Evolutionary conservation across 495 filamentous ascomycete species (phyloP).

Genomic region (Apiosordaria backusii): DNA sequence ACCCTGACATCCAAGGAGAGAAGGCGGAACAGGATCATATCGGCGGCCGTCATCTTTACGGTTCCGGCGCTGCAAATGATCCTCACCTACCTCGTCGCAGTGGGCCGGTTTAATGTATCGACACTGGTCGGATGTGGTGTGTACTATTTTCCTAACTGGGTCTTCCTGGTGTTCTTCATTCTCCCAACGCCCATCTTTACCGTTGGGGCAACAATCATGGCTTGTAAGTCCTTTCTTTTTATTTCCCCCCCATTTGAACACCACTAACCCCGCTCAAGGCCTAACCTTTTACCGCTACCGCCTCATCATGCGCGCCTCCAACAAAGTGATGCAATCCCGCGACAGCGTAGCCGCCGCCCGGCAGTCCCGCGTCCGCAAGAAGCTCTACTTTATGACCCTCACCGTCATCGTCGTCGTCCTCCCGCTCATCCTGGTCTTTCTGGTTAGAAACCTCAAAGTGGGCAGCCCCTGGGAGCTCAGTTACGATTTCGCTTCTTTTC

Average conservation of each 20-base stretch:
- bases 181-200: conserved; percentile 66
- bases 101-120: conserved; percentile 67
- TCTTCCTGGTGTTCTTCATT: conserved; percentile 59
- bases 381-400: conserved; percentile 73
- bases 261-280: conserved; percentile 41
- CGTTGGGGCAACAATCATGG: conserved; percentile 61
- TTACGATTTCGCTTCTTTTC: conserved; percentile 34
- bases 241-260: conserved; percentile 5
- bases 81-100: conserved; percentile 66
- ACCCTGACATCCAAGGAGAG: conserved; percentile 50
- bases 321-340: conserved; percentile 52
- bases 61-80: conserved; percentile 62
- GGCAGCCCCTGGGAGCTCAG: conserved; percentile 52
- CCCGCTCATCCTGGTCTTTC: conserved; percentile 59
- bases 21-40: conserved; percentile 51
- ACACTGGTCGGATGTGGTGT: conserved; percentile 70
- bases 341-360: conserved; percentile 42
- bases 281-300: conserved; percentile 65
- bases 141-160: conserved; percentile 65
- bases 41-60: conserved; percentile 65
- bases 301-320: conserved; percentile 61
- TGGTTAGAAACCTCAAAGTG: conserved; percentile 53
- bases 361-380: conserved; percentile 60
- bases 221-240: conserved; percentile 54
- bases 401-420: conserved; percentile 62